Evolutionary conservation across 306 rosid genomes (phyloP).

Genomic region (Lathyrus oleraceus): DNA sequence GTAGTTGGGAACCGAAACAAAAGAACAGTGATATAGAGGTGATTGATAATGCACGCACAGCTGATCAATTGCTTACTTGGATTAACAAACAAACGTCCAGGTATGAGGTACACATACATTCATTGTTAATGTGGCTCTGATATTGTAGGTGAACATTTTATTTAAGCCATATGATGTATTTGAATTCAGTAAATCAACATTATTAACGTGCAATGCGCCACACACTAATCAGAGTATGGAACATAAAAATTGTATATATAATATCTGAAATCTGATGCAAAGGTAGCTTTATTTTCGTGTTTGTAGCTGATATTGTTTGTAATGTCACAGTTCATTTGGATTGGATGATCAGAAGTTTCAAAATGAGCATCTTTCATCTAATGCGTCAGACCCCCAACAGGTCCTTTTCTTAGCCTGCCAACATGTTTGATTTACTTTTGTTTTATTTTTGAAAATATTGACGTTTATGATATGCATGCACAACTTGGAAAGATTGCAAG

Average conservation of each 20-base stretch:
- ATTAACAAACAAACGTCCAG: constrained; percentile 84
- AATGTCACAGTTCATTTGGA: constrained; percentile 66
- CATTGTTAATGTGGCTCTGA: constrained; percentile 21
- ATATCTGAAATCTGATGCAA: constrained; percentile 18
- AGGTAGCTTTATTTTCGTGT: constrained; percentile 22
- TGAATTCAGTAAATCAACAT: constrained; percentile 17
- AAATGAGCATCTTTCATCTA: constrained; percentile 77
- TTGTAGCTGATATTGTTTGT: constrained; percentile 20
- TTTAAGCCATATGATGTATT: constrained; percentile 19
- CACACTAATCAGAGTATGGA: constrained; percentile 23
- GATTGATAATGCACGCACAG: constrained; percentile 72
- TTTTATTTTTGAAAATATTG: constrained; percentile 37
- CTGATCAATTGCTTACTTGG: constrained; percentile 82
- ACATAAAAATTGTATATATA: constrained; percentile 15
- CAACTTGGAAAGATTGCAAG: constrained; percentile 67
- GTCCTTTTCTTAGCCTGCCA: constrained; percentile 43
- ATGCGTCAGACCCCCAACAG: constrained; percentile 83
- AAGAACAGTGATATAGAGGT: constrained; percentile 61
- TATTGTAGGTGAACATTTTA: constrained; percentile 18
- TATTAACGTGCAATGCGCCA: constrained; percentile 5
- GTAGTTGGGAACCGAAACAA: constrained; percentile 75
- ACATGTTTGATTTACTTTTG: constrained; percentile 29
- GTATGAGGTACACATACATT: constrained; percentile 51
- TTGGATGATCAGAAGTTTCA: constrained; percentile 88
- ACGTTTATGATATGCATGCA: constrained; percentile 35